Evolutionary conservation across 352 stramenopile genomes (phyloP), one percentile per base, ranked within the genome.

Genomic region (Phytophthora foliorum): DNA sequence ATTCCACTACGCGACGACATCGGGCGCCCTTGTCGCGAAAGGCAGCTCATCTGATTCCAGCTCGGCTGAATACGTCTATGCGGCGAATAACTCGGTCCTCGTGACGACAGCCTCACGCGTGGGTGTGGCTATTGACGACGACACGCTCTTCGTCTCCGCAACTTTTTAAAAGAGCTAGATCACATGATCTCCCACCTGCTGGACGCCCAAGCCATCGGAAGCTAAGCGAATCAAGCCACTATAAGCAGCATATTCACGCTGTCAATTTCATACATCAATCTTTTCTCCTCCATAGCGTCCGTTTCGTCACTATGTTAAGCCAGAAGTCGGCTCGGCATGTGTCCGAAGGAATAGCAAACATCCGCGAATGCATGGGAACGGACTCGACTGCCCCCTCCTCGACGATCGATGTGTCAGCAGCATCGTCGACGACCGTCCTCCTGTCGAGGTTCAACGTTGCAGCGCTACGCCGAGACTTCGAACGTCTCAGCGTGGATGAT

Each of bases 1-100:
- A 27, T 54, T 84, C 16, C 84, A 93, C 67, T 93, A 91, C 71
- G 82, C 82, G 8, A 91, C 74, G 7, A 91, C 85, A 10, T 74
- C 61, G 3, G 85, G 83, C 8, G 68, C 60, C 14, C 52, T 91
- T 27, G 70, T 84, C 14, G 27, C 69, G 22, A 31, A 51, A 4
- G 69, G 42, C 51, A 64, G 56, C 2, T 62, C 41, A 3, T 60
- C 46, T 21, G 54, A 67, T 11, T 56, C 46, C 17, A 31, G 69
- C 17, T 70, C 60, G 13, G 60, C 64, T 53, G 75, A 89, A 25
- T 89, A 75, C 57, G 45, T 77, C 42, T 88, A 86, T 50, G 60
- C 63, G 14, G 48, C 48, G 1, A 64, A 72, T 31, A 54, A 66
- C 21, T 57, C 73, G 11, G 42, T 81, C 38, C 48, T 93, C 21